Evolutionary conservation across 2,329 filamentous ascomycete genomes (phyloP).

Genomic region (Exophiala mesophila): DNA sequence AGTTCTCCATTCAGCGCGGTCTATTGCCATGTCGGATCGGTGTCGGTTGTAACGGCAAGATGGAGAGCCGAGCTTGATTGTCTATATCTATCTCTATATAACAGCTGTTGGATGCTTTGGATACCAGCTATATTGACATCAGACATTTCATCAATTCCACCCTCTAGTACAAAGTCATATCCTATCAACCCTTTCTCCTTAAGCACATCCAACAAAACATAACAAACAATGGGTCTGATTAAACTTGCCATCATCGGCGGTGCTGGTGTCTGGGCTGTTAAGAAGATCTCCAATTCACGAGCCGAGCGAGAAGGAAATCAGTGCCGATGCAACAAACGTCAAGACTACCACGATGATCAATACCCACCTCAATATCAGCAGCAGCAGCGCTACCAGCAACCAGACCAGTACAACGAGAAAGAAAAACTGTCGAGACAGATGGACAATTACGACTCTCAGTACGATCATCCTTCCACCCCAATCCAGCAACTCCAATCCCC

Average conservation of each 20-base stretch:
- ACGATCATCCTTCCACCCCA: background rate
- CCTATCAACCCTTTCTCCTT: too few species aligned
- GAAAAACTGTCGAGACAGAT: background rate
- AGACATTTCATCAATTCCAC: too few species aligned
- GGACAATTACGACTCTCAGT: background rate
- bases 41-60: too few species aligned
- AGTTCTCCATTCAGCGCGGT: too few species aligned
- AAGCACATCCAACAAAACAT: too few species aligned
- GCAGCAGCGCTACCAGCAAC: background rate
- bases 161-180: too few species aligned
- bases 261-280: background rate
- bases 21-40: too few species aligned
- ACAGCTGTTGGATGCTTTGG: too few species aligned
- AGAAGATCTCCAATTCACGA: background rate
- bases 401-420: background rate
- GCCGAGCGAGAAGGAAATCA: background rate
- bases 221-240: constrained; percentile 3
- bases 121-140: too few species aligned
- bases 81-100: too few species aligned
- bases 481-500: background rate
- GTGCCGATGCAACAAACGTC: background rate
- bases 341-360: background rate
- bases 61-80: too few species aligned
- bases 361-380: background rate
- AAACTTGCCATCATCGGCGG: background rate